phyloP scores from a whole-genome alignment of 768 basidiomycete genomes.

The Lactarius tabidus region DNA sequence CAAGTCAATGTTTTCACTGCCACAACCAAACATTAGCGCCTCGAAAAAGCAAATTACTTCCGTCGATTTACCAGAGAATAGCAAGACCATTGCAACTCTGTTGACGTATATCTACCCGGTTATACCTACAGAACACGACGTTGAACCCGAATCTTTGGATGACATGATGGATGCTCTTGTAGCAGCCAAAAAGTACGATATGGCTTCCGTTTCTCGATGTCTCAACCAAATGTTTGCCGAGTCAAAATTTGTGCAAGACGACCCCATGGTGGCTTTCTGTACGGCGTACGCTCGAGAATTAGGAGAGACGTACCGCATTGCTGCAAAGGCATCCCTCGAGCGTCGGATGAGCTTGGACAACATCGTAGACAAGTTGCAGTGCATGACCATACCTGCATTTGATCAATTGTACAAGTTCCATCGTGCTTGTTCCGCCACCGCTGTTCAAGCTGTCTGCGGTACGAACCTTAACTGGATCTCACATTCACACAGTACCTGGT shows the following conservation, averaged over 20 bases:
- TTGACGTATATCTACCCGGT: neutral
- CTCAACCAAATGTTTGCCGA: neutral
- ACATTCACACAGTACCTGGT: neutral
- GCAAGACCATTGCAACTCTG: neutral
- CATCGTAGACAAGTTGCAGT: neutral
- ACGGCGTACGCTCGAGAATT: neutral
- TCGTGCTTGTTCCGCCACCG: slow-evolving; percentile 3
- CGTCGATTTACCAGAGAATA: neutral
- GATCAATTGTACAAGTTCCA: slow-evolving; percentile 4
- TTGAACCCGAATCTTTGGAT: neutral
- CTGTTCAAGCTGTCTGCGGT: neutral
- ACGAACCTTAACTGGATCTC: neutral
- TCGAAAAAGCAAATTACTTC: neutral
- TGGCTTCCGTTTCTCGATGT: neutral
- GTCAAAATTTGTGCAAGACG: neutral
- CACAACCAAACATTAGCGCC: neutral
- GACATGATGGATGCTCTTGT: neutral
- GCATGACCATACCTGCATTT: neutral
- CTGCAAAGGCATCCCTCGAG: slow-evolving; percentile 11
- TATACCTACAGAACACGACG: too few relatives aligned
- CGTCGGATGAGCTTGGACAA: neutral
- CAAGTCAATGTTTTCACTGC: slow-evolving; percentile 2
- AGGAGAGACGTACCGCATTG: neutral
- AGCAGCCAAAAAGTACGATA: slow-evolving; percentile 1
- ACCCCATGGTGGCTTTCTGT: neutral